Evolutionary conservation across 2,329 filamentous ascomycete species (phyloP), one percentile per base, ranked within the genome.

Genomic region (Cercospora brassicicola): DNA sequence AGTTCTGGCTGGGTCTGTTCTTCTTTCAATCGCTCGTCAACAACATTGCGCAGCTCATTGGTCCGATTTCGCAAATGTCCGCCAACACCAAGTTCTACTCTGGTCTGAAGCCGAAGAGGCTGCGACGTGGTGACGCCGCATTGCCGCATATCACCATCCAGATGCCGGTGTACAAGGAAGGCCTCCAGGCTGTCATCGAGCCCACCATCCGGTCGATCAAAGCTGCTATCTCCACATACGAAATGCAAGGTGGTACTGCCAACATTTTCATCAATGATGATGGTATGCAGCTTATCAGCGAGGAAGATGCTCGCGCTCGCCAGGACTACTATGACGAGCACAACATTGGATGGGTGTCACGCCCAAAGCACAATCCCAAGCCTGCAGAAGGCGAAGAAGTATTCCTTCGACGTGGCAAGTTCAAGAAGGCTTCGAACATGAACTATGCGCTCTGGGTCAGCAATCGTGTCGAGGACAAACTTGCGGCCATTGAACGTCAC

Each of bases 351-450:
- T 84, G 83, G 82, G 82, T 83, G 10, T 78, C 83, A 4, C 80
- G 83, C 36, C 83, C 82, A 7, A 81, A 80, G 72, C 82, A 84
- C 72, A 84, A 86, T 74, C 79, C 85, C 23, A 84, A 85, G 71
- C 82, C 84, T 33, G 80, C 81, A 2, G 82, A 87, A 30, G 82
- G 82, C 57, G 79, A 83, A 57, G 78, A 78, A n/a, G 78, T 80
- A 2, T 88, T 86, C 72, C 68, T 84, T 20, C 83, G 87, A 65
- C 83, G 83, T 56, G 89, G 89, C 69, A 90, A 90, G 77, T 91
- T 90, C 81, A 91, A 91, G 81, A 91, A 91, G 79, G 89, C 89
- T 2, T 90, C 88, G 31, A 91, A 91, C 81, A 91, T 91, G 89
- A 91, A 91, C 78, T 91, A 89, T 75, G 87, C 85, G 7, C 82